Base-by-base conservation (phyloP, 805 yeast species). In the Blastobotrys americana region DNA sequence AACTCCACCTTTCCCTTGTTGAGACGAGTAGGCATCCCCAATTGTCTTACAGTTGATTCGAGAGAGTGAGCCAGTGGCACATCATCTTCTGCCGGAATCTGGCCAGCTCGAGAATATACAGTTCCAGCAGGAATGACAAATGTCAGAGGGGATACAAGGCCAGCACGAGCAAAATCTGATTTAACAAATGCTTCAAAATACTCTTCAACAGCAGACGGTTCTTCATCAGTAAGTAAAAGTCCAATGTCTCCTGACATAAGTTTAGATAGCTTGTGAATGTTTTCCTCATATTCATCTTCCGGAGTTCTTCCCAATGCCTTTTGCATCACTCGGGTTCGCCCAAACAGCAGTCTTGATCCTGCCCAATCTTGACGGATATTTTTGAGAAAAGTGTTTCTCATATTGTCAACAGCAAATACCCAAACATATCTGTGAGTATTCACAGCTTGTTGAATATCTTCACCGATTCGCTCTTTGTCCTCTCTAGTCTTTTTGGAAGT, bases 401-500 rank as follows among this genome's bases (percentile, higher is more conserved):
- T 95, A 67, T 88, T 93, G 58, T 87, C 90, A 49, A 93, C 76
- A 50, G 80, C 77, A 54, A 93, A 76, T 21, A 88, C 83, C 94
- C 96, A 90, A 38, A 77, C 80, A 67, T 78, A 86, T 60, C 77
- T 78, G 68, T 69, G 83, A 36, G 77, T 70, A 54, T 93, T 97
- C 48, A 93, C 74, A 16, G 84, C 80, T 48, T 75, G 75, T 69
- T 96, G 80, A 42, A 93, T 81, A 51, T 88, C 96, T 59, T 89
- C 96, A 55, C 88, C 93, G 55, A 90, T 80, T 58, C 90, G 74
- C 55, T 79, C 90, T 65, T 93, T 93, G 68, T 87, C 88, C 57
- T 86, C 97, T 54, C 82, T 80, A 41, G 96, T 96, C 63, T 93
- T 93, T 68, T 88, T 93, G 55, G 88, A 97, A 51, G 97, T 90